Percentiles rank a stretch among this genome's conserved stretches.
These are phyloP conservation scores for Arthrobotrys pseudoclavata DNA, from an alignment of 2,329 filamentous ascomycete species.

Conservation along the genomic window DNA sequence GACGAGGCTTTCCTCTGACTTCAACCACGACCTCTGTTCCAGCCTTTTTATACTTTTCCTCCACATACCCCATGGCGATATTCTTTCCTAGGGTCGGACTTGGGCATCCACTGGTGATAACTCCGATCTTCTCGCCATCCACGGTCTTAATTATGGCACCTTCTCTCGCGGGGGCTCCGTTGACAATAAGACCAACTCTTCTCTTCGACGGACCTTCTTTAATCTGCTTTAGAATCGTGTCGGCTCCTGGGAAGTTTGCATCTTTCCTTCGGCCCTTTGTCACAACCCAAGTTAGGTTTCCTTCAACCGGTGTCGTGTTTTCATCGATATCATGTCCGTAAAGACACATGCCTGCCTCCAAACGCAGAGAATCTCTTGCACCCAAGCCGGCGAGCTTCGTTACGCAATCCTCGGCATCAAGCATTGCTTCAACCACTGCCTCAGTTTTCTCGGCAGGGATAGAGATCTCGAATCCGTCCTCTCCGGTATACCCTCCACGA, in stretches of 20 bases:
- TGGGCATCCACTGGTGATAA: slow-evolving; percentile 89
- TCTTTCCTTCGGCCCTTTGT: slow-evolving; percentile 78
- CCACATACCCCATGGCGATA: slow-evolving; percentile 95
- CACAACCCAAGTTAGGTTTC: slow-evolving; percentile 82
- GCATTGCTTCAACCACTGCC: slow-evolving; percentile 77
- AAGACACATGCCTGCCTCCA: slow-evolving; percentile 99
- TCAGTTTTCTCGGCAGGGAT: slow-evolving; percentile 78
- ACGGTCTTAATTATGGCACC: slow-evolving; percentile 80
- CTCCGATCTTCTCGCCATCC: slow-evolving; percentile 77
- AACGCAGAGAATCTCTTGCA: slow-evolving; percentile 88
- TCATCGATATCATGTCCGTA: slow-evolving; percentile 98
- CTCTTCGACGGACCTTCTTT: slow-evolving; percentile 73
- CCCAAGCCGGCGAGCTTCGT: slow-evolving; percentile 88
- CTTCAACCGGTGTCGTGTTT: slow-evolving; percentile 77
- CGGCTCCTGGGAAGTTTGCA: slow-evolving; percentile 83
- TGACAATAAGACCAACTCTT: slow-evolving; percentile 83
- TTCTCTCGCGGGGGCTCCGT: slow-evolving; percentile 90
- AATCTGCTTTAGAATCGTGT: slow-evolving; percentile 78
- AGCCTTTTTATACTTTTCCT: slow-evolving; percentile 83
- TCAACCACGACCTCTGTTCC: slow-evolving; percentile 84
- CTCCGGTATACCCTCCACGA: slow-evolving; percentile 94
- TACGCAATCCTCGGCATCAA: slow-evolving; percentile 71
- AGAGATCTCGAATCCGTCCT: slow-evolving; percentile 97
- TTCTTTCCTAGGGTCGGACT: slow-evolving; percentile 88
- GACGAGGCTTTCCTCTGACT: slow-evolving; percentile 81